Evolutionary conservation across 1,284 basidiomycete species (phyloP), one percentile per base, ranked within the genome.

Genomic region (Taiwanofungus camphoratus): DNA sequence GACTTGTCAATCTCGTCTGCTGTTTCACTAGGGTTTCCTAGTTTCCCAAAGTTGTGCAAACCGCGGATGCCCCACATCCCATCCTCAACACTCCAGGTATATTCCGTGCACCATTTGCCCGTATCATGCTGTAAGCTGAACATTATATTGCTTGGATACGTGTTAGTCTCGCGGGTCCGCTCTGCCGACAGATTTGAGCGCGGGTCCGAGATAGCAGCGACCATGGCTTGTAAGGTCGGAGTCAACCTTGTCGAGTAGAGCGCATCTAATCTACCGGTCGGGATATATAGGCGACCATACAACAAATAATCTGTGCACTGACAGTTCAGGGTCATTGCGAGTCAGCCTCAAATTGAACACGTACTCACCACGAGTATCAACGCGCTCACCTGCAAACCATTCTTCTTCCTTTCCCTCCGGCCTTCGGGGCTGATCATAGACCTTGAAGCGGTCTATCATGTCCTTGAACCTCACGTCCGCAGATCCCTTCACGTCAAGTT

Each of bases 61-160:
- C 92, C 77, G 6, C 90, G 77, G 16, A 92, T 64, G 6, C 95
- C 95, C 74, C 87, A 88, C 84, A 99, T 92, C 9, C 76, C 85
- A 58, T 98, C 94, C 54, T 94, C 89, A 0, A 91, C 87, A 49
- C 91, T 94, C 73, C 90, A 98, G 11, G 87, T 90, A 58, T 96
- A 98, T 63, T 98, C 95, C 3, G 88, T 87, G 50, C 89, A 92
- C 82, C 90, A 95, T 51, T 86, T 79, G 1, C 94, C 94, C 1
- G 90, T 81, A 58, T 97, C 92, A 55, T 95, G 90, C 63, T 97
- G 92, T 21, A 98, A 64, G 48, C 80, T 90, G 47, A 98, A 62
- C 73, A 97, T 84, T 50, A 97, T 60, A 53, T 94, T 94, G 55
- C 82, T 90, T 69, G 61, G 49, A 1, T 63, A 58, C 9, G 50